phyloP scores from a whole-genome alignment of 345 rosid genomes.

The Citrus glauca region DNA sequence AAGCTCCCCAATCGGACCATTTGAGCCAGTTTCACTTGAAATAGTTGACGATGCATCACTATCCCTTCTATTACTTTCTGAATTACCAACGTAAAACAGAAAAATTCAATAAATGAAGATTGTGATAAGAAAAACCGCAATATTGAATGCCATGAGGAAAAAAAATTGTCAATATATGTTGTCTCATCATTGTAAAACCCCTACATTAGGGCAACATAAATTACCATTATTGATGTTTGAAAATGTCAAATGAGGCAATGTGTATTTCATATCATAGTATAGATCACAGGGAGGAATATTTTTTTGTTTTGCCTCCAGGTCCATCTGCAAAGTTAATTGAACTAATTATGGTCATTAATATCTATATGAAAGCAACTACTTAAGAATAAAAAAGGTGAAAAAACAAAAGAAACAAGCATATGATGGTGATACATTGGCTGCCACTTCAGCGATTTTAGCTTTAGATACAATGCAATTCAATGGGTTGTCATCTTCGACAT shows the following conservation, averaged over 20 bases:
- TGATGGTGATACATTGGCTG: slow-evolving; percentile 23
- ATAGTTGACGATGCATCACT: slow-evolving; percentile 27
- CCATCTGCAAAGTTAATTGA: slow-evolving; percentile 9
- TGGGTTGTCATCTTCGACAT: slow-evolving; percentile 39
- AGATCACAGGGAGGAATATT: slow-evolving; percentile 22
- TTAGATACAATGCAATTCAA: slow-evolving; percentile 29
- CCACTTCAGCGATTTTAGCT: slow-evolving; percentile 22
- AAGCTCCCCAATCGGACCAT: not conserved
- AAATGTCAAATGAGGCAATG: slow-evolving; percentile 28
- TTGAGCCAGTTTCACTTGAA: slow-evolving; percentile 34
- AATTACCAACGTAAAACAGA: not conserved
- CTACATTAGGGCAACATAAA: not conserved
- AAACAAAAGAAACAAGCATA: not conserved
- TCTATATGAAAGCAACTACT: not conserved
- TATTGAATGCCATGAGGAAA: not conserved
- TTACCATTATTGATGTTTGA: slow-evolving; percentile 18
- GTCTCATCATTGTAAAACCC: not conserved
- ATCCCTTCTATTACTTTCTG: slow-evolving; percentile 21
- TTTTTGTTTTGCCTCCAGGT: slow-evolving; percentile 18
- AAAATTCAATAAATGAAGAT: not conserved
- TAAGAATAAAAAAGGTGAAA: not conserved
- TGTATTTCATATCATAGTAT: slow-evolving; percentile 36
- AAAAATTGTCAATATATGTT: not conserved
- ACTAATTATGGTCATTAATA: not conserved
- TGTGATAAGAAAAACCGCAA: not conserved